Conservation (phyloP, 257 asterid species). For the Solanum neorickii region DNA sequence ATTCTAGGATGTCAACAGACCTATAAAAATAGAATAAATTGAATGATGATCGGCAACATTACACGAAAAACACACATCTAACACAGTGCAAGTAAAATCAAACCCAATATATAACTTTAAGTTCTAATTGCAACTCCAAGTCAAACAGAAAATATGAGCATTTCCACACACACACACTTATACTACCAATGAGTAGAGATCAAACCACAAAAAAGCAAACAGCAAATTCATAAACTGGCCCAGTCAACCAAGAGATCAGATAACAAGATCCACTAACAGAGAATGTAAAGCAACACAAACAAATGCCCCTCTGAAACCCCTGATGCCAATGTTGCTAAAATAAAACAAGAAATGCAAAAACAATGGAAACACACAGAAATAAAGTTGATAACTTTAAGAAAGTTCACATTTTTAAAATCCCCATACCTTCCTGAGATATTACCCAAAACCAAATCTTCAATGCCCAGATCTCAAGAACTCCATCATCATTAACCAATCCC, state of each 20-base stretch:
- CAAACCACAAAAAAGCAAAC: not conserved
- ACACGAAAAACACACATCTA: not conserved
- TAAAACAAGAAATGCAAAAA: not conserved
- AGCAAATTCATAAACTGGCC: not conserved
- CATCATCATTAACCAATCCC: constrained; percentile 14
- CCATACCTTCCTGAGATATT: constrained; percentile 34
- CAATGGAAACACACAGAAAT: not conserved
- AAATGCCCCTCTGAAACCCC: not conserved
- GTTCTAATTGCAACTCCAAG: not conserved
- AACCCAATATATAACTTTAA: not conserved
- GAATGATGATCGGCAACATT: not conserved
- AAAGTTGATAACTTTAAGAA: not conserved
- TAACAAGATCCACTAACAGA: constrained; percentile 19
- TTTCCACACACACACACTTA: not conserved
- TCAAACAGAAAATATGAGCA: not conserved
- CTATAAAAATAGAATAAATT: constrained; percentile 19
- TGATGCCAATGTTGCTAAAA: not conserved
- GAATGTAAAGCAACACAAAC: not conserved
- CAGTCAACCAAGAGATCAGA: not conserved
- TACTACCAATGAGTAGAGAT: not conserved
- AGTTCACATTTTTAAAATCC: not conserved
- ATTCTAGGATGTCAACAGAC: constrained; percentile 17
- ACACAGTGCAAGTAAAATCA: not conserved
- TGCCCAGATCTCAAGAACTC: constrained; percentile 54
- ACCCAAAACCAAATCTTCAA: constrained; percentile 21